Evolutionary conservation across 2,329 filamentous ascomycete genomes (phyloP).

Genomic region (Pseudogymnoascus sp.): DNA sequence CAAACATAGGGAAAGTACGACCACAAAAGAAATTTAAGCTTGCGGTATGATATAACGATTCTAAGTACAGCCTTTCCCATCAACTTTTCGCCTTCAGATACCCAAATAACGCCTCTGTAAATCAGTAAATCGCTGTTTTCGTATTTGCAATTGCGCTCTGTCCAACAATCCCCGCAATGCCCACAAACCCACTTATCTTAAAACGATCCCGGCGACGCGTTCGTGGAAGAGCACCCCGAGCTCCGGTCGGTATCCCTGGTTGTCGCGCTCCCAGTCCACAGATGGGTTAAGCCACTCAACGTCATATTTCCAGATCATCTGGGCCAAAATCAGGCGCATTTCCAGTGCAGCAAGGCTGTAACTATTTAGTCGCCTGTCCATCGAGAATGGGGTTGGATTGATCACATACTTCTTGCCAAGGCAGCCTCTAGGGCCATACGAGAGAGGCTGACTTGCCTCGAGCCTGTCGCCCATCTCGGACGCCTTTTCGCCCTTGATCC

Average conservation of each 20-base stretch:
- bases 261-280: constrained; percentile 18
- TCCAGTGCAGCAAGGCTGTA: constrained; percentile 17
- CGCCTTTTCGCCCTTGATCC: constrained; percentile 16
- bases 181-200: neutral
- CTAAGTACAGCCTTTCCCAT: neutral
- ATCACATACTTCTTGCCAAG: constrained; percentile 16
- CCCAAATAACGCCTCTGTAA: neutral
- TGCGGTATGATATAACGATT: neutral
- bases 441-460: constrained; percentile 15
- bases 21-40: neutral
- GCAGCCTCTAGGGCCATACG: constrained; percentile 15
- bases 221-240: constrained; percentile 11
- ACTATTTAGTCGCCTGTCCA: neutral
- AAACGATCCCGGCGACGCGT: neutral
- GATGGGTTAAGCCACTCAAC: constrained; percentile 18
- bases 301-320: constrained; percentile 23
- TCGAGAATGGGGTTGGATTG: neutral
- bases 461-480: constrained; percentile 23
- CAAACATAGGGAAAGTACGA: too few species aligned
- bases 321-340: constrained; percentile 19
- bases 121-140: neutral
- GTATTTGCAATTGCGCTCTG: neutral
- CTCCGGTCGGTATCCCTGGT: constrained; percentile 18
- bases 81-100: neutral
- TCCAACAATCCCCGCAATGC: neutral